Evolutionary conservation across 352 stramenopile genomes (phyloP).

Genomic region (Globisporangium cylindrosporum): DNA sequence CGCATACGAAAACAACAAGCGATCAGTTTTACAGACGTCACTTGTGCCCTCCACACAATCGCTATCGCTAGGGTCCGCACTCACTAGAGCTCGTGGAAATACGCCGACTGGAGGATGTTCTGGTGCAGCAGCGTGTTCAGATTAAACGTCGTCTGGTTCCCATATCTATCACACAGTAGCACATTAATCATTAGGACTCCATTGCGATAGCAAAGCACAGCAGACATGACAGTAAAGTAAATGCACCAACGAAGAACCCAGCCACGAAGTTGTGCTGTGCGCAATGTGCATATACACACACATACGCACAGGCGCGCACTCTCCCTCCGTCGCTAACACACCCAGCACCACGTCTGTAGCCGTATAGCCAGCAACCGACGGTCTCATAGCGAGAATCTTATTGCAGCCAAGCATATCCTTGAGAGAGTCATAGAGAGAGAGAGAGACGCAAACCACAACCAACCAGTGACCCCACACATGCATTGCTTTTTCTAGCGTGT

Average conservation of each 20-base stretch:
- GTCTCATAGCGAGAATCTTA: no score
- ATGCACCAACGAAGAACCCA: conserved; percentile 10
- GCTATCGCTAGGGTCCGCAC: conserved; percentile 6
- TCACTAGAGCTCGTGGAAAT: conserved; percentile 94
- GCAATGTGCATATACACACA: neutral
- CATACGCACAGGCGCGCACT: neutral
- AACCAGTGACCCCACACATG: conserved; percentile 4
- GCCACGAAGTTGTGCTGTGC: neutral
- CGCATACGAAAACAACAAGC: neutral
- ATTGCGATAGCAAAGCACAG: neutral
- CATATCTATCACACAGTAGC: conserved; percentile 50
- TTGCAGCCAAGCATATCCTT: neutral
- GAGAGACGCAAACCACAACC: conserved; percentile 6
- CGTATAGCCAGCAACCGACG: no score
- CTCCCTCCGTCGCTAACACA: neutral
- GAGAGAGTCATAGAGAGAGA: conserved; percentile 7
- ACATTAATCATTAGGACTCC: neutral
- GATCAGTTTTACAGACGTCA: neutral
- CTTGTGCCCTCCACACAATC: neutral
- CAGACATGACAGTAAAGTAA: neutral
- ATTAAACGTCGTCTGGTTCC: conserved; percentile 93
- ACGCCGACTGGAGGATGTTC: conserved; percentile 94
- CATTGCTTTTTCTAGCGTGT: neutral
- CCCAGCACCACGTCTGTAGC: neutral
- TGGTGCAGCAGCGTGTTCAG: conserved; percentile 95